These are phyloP conservation scores for Trichoderma oligosporum DNA, from an alignment of 2,329 filamentous ascomycete species.

Conservation along the genomic window DNA sequence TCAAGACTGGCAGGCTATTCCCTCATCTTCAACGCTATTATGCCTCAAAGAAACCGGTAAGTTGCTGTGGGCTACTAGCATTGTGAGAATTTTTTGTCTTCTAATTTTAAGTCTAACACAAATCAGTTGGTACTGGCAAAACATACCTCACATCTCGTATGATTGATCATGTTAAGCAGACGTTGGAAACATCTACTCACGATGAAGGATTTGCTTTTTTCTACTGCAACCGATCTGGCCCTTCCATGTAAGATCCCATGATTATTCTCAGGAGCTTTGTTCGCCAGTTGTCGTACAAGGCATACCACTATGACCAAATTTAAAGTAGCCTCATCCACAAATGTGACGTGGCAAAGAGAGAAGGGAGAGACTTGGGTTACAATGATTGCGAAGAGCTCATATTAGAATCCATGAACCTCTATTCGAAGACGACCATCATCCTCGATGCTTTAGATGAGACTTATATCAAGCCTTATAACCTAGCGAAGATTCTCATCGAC, in stretches of 20 bases:
- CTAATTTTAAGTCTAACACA: neutral
- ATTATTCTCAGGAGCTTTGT: constrained; percentile 20
- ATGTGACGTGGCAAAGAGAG: constrained; percentile 6
- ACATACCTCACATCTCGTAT: constrained; percentile 15
- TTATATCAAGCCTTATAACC: constrained; percentile 4
- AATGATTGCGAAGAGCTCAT: constrained; percentile 20
- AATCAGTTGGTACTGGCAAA: constrained; percentile 17
- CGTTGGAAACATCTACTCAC: neutral
- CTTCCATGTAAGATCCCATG: constrained; percentile 16
- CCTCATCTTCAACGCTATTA: constrained; percentile 8
- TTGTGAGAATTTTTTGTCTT: too few relatives aligned
- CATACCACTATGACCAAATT: neutral
- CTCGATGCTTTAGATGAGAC: constrained; percentile 24
- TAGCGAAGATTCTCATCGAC: constrained; percentile 20
- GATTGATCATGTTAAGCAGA: neutral
- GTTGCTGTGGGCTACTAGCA: neutral
- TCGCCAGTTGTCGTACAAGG: constrained; percentile 19
- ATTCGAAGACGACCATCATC: constrained; percentile 18
- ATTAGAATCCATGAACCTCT: constrained; percentile 15
- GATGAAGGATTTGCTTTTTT: constrained; percentile 23
- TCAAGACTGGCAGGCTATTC: neutral
- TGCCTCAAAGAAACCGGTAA: constrained; percentile 13
- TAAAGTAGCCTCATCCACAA: neutral
- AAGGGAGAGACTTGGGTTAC: neutral
- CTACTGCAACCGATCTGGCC: constrained; percentile 21